phyloP scores from a whole-genome alignment of 2,329 filamentous ascomycete genomes.

The Colletotrichum horii region DNA sequence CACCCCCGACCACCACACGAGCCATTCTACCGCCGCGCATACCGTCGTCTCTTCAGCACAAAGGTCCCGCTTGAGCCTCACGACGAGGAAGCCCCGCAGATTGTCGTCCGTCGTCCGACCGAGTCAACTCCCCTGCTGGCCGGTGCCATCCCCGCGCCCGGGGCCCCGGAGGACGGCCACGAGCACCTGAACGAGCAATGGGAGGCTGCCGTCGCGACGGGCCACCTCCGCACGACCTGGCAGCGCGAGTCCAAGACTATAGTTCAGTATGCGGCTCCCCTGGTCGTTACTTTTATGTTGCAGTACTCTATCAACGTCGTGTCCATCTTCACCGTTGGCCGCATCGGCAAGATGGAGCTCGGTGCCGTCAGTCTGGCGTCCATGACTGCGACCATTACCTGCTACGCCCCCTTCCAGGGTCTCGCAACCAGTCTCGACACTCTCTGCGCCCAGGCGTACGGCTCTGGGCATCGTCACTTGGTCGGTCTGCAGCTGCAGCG shows the following conservation, averaged over 20 bases:
- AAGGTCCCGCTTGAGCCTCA: conserved; percentile 46
- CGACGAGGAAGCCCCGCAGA: conserved; percentile 42
- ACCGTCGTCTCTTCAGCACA: conserved; percentile 59
- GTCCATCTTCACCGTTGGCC: conserved; percentile 79
- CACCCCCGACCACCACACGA: conserved; percentile 41
- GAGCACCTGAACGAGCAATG: conserved; percentile 75
- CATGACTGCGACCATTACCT: conserved; percentile 83
- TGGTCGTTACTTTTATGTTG: conserved; percentile 77
- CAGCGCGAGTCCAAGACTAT: conserved; percentile 87
- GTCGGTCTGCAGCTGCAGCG: conserved; percentile 81
- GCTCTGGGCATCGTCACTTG: conserved; percentile 86
- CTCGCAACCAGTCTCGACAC: conserved; percentile 91
- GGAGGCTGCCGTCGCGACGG: conserved; percentile 83
- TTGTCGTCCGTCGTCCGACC: conserved; percentile 37
- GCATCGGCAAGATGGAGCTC: conserved; percentile 69
- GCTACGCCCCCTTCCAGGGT: conserved; percentile 80
- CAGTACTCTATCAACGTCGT: conserved; percentile 87
- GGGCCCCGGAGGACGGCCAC: conserved; percentile 31
- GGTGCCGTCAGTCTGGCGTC: conserved; percentile 56
- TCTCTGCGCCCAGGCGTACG: conserved; percentile 91
- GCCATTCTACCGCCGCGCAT: conserved; percentile 46
- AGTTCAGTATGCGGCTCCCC: conserved; percentile 70
- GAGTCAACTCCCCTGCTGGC: conserved; percentile 48
- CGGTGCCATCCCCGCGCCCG: background rate
- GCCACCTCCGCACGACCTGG: conserved; percentile 89